These are phyloP conservation scores for Acanthamoeba royreba DNA, from an alignment of 208 protist species.

Conservation along the genomic window DNA sequence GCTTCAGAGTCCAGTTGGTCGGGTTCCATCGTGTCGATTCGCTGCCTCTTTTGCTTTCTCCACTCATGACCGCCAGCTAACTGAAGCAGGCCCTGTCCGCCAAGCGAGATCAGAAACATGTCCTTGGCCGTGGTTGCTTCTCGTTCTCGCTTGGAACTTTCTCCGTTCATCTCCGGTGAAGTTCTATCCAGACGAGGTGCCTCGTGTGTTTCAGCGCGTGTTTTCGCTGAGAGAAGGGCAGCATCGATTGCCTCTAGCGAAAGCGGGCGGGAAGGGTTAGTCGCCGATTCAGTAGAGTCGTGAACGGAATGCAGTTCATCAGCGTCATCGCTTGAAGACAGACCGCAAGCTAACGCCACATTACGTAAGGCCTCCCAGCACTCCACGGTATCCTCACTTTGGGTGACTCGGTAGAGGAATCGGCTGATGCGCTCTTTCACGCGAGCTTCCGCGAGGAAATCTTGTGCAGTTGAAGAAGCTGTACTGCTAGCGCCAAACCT, in stretches of 20 bases:
- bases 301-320: too few species aligned
- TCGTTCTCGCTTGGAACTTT: background rate
- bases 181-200: background rate
- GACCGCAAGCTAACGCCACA: background rate
- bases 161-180: background rate
- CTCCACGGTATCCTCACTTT: background rate
- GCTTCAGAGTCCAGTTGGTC: background rate
- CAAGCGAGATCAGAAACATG: background rate
- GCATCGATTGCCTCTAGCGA: background rate
- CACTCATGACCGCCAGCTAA: background rate
- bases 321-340: background rate
- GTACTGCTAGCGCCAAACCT: background rate
- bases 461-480: background rate
- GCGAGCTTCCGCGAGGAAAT: background rate
- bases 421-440: background rate
- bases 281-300: too few species aligned
- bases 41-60: background rate
- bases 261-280: background rate
- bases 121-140: background rate
- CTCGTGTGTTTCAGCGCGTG: background rate
- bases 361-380: constrained; percentile 1
- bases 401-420: background rate
- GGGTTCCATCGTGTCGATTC: background rate
- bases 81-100: background rate
- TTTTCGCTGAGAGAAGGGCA: background rate